A percentile compares a stretch with the other conserved stretches of the same genome.
These are phyloP conservation scores for Meira miltonrushii DNA, from an alignment of 1,284 basidiomycete genomes.

Conservation along the genomic window DNA sequence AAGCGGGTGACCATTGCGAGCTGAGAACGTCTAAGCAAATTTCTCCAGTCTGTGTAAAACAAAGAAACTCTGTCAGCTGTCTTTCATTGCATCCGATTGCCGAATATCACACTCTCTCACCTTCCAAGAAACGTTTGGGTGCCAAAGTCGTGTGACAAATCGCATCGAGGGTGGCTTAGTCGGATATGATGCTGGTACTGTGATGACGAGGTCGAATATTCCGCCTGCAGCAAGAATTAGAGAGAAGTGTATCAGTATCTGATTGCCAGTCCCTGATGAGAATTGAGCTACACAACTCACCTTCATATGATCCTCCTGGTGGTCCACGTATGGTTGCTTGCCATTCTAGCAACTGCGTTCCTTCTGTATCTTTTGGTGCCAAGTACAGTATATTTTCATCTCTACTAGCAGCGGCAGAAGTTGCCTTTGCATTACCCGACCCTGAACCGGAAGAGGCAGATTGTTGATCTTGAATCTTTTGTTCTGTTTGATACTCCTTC, in stretches of 20 bases:
- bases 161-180: conserved; percentile 45
- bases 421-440: no score
- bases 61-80: not conserved
- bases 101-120: conserved; percentile 11
- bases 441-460: conserved; percentile 5
- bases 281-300: conserved; percentile 13
- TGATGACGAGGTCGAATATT: conserved; percentile 32
- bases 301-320: conserved; percentile 23
- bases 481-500: conserved; percentile 28
- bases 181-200: conserved; percentile 36
- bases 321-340: conserved; percentile 32
- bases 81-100: not conserved
- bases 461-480: not conserved
- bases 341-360: conserved; percentile 44
- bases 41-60: conserved; percentile 37
- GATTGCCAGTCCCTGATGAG: conserved; percentile 7
- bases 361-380: conserved; percentile 36
- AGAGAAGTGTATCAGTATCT: no score
- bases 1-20: conserved; percentile 50
- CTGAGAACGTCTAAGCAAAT: conserved; percentile 51
- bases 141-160: conserved; percentile 44
- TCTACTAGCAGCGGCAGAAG: conserved; percentile 2
- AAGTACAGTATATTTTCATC: conserved; percentile 37
- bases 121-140: conserved; percentile 47
- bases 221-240: conserved; percentile 15